Base-by-base conservation (phyloP, 2,329 filamentous ascomycete species). In the Zymoseptoria ardabiliae region DNA sequence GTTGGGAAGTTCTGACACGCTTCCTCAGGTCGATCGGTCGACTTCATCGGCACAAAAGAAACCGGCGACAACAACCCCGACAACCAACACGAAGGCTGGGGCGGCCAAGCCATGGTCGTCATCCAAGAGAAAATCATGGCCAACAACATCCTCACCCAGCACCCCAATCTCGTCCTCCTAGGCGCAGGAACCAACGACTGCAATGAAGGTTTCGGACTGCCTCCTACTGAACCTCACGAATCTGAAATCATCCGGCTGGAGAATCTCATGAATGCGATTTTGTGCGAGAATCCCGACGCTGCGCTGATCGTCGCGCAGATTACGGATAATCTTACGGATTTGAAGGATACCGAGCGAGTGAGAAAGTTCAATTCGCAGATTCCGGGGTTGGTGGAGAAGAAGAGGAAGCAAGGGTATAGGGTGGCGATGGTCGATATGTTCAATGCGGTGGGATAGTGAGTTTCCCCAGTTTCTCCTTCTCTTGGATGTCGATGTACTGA, bases 81-180 rank as follows among this genome's bases (percentile, higher is more conserved):
- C 51, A 53, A 53, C 19, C 51, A 53, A 19, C 51, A 53, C 22
- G 51, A 53, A 28, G 51, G 51, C 22, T 53, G 51, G 51, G 51
- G 51, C 22, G 51, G 51, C 13, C 22, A 25, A 28, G 22, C n/a
- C 22, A 53, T 53, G 7, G 22, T 22, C 22, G 28, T 53, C 2
- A 53, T 53, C 51, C 51, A 53, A 19, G 51, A 53, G 21, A 53
- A 53, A 30, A 28, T 53, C 51, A 53, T 53, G 51, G 51, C 51
- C 7, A 25, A 53, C 22, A 22, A 22, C 7, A 53, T 53, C 3
- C 51, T 53, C 51, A 53, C 51, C 20, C 22, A 23, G 13, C 51
- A 25, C 17, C 51, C 51, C 5, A 53, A 53, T 9, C 51, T 53
- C 8, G 51, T 53, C 1, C 51, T 53, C n/a, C 23, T 53, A 2